These are phyloP conservation scores for Nematocida minor DNA, from an alignment of 371 early-diverging fungal species.

Conservation along the genomic window DNA sequence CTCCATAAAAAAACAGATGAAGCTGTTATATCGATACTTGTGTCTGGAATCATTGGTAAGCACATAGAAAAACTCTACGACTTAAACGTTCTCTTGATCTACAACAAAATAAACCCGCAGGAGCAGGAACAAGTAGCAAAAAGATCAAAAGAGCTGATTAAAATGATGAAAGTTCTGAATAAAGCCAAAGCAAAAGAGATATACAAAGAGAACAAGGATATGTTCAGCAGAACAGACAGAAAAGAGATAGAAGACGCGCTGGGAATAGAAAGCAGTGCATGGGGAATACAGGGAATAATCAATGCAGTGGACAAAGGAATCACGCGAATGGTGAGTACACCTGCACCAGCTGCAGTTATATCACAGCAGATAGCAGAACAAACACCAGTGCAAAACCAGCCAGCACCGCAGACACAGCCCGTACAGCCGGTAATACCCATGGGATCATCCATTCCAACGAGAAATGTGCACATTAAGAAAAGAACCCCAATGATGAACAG, in stretches of 20 bases:
- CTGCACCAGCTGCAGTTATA: not conserved
- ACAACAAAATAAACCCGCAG: not conserved
- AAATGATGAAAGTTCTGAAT: not conserved
- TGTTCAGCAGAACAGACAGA: not conserved
- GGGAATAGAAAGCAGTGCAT: not conserved
- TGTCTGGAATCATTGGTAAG: not conserved
- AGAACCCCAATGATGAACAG: not conserved
- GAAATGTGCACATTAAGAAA: no score
- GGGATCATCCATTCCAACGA: no score
- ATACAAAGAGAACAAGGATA: conserved; percentile 26
- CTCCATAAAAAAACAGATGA: not conserved
- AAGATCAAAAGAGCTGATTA: not conserved
- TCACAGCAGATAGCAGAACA: not conserved
- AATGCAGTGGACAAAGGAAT: conserved; percentile 39
- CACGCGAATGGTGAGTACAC: conserved; percentile 1
- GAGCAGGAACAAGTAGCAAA: not conserved
- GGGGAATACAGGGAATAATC: conserved; percentile 38
- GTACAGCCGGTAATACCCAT: no score
- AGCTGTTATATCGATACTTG: not conserved
- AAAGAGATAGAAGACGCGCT: conserved; percentile 13
- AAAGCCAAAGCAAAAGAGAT: conserved; percentile 6
- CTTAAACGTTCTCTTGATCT: not conserved
- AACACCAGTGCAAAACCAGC: not conserved
- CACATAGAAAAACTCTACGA: not conserved
- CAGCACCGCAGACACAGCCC: not conserved